A percentile compares a stretch with the other conserved stretches of the same genome.
Evolutionary conservation across 257 asterid species (phyloP).

Genomic region (Mitragyna speciosa): DNA sequence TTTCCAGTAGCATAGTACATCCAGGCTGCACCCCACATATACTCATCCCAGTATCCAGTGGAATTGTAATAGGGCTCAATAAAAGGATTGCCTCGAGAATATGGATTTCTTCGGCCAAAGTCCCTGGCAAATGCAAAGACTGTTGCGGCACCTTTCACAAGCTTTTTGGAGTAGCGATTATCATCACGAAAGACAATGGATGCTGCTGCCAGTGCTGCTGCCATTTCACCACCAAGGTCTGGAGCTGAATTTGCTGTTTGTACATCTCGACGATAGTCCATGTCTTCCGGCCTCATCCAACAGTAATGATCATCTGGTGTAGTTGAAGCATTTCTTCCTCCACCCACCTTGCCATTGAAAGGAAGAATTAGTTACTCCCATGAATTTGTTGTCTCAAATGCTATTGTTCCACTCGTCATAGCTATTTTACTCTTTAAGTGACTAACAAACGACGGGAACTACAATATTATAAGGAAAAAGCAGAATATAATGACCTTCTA

Average conservation of each 20-base stretch:
- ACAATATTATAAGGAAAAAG: background rate
- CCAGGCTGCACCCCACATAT: slow-evolving; percentile 88
- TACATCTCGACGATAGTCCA: slow-evolving; percentile 60
- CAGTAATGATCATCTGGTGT: slow-evolving; percentile 88
- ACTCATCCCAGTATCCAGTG: slow-evolving; percentile 64
- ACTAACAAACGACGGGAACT: background rate
- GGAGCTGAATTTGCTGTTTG: slow-evolving; percentile 53
- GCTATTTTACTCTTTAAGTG: background rate
- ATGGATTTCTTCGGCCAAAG: slow-evolving; percentile 32
- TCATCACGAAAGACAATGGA: slow-evolving; percentile 76
- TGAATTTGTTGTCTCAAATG: background rate
- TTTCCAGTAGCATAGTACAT: slow-evolving; percentile 85
- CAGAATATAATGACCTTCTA: too few relatives aligned
- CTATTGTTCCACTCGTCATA: background rate
- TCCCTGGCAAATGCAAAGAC: slow-evolving; percentile 61
- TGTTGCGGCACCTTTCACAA: slow-evolving; percentile 53
- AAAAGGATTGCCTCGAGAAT: slow-evolving; percentile 51
- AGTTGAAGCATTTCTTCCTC: slow-evolving; percentile 49
- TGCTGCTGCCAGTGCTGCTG: slow-evolving; percentile 83
- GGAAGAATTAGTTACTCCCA: background rate
- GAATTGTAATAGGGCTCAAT: slow-evolving; percentile 78
- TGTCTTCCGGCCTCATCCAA: slow-evolving; percentile 87
- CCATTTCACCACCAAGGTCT: slow-evolving; percentile 82
- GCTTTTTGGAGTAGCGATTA: slow-evolving; percentile 48
- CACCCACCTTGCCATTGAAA: slow-evolving; percentile 57